Conservation (phyloP, 2,329 filamentous ascomycete genomes). For the Penicillium frequentans region DNA sequence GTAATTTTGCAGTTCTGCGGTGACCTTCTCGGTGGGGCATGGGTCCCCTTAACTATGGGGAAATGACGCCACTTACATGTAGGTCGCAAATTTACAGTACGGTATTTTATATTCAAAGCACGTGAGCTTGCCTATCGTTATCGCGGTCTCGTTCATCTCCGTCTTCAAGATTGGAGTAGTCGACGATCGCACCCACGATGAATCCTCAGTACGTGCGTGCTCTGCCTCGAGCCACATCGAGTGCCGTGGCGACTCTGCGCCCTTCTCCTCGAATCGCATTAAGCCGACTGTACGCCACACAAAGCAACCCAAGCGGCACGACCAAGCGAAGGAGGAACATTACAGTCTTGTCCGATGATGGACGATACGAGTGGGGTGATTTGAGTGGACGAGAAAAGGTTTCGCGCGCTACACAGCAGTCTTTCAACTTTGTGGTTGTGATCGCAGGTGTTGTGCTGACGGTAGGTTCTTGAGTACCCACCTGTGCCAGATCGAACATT, state of each 20-base stretch:
- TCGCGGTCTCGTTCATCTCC: slow-evolving; percentile 7
- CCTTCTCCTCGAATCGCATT: slow-evolving; percentile 35
- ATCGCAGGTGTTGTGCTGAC: slow-evolving; percentile 73
- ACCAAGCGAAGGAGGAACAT: slow-evolving; percentile 63
- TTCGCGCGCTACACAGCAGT: slow-evolving; percentile 83
- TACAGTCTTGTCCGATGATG: slow-evolving; percentile 84
- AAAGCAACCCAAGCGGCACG: slow-evolving; percentile 47
- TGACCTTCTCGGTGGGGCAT: slow-evolving; percentile 9
- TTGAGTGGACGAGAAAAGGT: slow-evolving; percentile 76
- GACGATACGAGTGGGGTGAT: slow-evolving; percentile 75
- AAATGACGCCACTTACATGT: not conserved
- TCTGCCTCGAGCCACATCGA: slow-evolving; percentile 15
- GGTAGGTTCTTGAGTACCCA: slow-evolving; percentile 47
- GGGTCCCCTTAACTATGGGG: not conserved
- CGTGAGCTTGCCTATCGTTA: slow-evolving; percentile 15
- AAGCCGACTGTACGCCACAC: slow-evolving; percentile 59
- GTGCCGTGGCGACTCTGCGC: slow-evolving; percentile 25
- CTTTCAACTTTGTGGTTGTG: slow-evolving; percentile 81
- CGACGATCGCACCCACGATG: slow-evolving; percentile 9
- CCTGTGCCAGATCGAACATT: not conserved
- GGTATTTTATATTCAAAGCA: slow-evolving; percentile 18
- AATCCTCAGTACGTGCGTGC: slow-evolving; percentile 18
- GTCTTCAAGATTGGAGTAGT: not conserved
- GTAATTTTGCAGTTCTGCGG: slow-evolving; percentile 23
- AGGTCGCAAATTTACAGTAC: slow-evolving; percentile 11